A percentile compares a stretch with the other conserved stretches of the same genome.
Evolutionary conservation across 352 stramenopile species (phyloP).

Genomic region (Pythium utonaiense): DNA sequence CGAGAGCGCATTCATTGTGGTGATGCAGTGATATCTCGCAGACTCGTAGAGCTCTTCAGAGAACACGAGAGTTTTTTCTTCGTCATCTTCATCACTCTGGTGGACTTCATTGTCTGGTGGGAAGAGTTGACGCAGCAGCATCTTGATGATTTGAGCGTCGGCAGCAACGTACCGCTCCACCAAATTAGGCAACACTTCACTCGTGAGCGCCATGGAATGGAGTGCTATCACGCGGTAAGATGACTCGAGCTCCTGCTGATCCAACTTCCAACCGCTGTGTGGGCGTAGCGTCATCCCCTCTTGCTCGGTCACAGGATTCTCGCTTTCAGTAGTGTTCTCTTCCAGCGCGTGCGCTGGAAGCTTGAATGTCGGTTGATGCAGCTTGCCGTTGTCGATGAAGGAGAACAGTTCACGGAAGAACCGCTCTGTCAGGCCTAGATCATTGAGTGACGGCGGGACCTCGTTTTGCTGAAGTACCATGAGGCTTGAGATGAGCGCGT

Average conservation of each 20-base stretch:
- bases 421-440: conserved; percentile 54
- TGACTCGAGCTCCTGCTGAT: conserved; percentile 41
- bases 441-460: conserved; percentile 29
- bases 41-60: conserved; percentile 59
- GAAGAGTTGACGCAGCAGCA: conserved; percentile 70
- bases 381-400: conserved; percentile 74
- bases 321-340: conserved; percentile 25
- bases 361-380: conserved; percentile 18
- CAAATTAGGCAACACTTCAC: conserved; percentile 45
- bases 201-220: conserved; percentile 60
- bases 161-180: conserved; percentile 56
- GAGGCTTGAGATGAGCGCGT: conserved; percentile 69
- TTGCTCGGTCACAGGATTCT: conserved; percentile 3
- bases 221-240: conserved; percentile 56
- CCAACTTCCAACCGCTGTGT: conserved; percentile 57
- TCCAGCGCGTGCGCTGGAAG: neutral
- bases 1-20: conserved; percentile 52
- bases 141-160: conserved; percentile 62
- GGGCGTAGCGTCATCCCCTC: conserved; percentile 27
- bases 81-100: conserved; percentile 40
- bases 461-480: conserved; percentile 58
- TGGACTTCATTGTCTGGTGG: conserved; percentile 78
- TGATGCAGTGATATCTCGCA: conserved; percentile 56
- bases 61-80: conserved; percentile 40
- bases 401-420: conserved; percentile 74